phyloP scores from a whole-genome alignment of 1,284 basidiomycete genomes.

The Austropuccinia psidii region DNA sequence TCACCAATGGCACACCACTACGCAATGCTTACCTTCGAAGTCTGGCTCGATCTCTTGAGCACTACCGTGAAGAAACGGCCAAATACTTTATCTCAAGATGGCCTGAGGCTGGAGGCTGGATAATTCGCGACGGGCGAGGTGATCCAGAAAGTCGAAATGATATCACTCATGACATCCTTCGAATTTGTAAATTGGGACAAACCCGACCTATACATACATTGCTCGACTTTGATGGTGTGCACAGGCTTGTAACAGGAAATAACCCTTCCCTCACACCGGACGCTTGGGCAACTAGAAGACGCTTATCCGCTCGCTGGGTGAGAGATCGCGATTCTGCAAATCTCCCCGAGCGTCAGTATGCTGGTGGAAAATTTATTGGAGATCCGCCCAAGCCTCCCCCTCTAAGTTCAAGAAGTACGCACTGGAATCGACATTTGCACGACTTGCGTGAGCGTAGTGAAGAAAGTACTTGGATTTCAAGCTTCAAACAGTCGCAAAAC shows the following conservation, averaged over 20 bases:
- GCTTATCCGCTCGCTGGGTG: conserved; percentile 12
- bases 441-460: conserved; percentile 3
- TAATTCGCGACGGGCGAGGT: conserved; percentile 13
- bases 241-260: background rate
- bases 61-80: conserved; percentile 11
- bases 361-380: conserved; percentile 7
- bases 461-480: conserved; percentile 7
- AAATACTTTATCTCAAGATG: background rate
- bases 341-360: conserved; percentile 4
- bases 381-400: conserved; percentile 14
- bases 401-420: conserved; percentile 2
- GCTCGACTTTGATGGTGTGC: conserved; percentile 1
- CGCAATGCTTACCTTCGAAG: conserved; percentile 8
- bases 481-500: background rate
- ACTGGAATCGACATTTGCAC: conserved; percentile 14
- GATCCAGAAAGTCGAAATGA: conserved; percentile 18
- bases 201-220: background rate
- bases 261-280: conserved; percentile 5
- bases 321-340: conserved; percentile 11
- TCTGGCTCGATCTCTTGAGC: conserved; percentile 8
- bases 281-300: conserved; percentile 3
- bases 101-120: conserved; percentile 19
- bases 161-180: conserved; percentile 20
- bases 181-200: conserved; percentile 5
- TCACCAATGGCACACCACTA: conserved; percentile 2